These are phyloP conservation scores for Salisapilia sapeloensis DNA, from an alignment of 352 stramenopile genomes.

Conservation along the genomic window DNA sequence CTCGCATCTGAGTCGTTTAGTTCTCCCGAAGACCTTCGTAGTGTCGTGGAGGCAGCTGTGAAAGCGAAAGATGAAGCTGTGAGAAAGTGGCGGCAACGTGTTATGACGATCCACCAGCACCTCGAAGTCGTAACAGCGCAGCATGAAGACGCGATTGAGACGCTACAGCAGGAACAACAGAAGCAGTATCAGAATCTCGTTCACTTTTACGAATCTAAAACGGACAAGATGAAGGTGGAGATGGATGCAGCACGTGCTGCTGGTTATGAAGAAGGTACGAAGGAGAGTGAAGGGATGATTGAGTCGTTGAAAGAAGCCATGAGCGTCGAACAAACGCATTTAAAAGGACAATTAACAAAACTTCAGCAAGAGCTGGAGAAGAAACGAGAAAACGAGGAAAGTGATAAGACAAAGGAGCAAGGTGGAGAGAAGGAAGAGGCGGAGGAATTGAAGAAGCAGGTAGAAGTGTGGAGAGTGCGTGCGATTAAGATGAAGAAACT, in stretches of 20 bases:
- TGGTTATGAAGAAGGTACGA: constrained; percentile 60
- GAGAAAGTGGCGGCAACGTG: constrained; percentile 56
- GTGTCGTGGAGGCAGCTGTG: constrained; percentile 1
- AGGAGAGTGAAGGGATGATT: constrained; percentile 48
- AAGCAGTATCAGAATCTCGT: constrained; percentile 44
- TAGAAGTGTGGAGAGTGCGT: constrained; percentile 61
- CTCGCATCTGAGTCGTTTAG: background rate
- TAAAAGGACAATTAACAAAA: background rate
- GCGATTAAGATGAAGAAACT: constrained; percentile 78
- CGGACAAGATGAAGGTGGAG: constrained; percentile 48
- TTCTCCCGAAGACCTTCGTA: constrained; percentile 6
- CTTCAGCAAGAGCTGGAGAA: constrained; percentile 11
- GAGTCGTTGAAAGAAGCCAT: constrained; percentile 6
- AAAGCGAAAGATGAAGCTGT: constrained; percentile 13
- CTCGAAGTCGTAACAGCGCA: constrained; percentile 17
- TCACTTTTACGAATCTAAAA: constrained; percentile 55
- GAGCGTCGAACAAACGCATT: constrained; percentile 1
- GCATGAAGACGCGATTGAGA: constrained; percentile 26
- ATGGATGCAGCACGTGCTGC: constrained; percentile 48
- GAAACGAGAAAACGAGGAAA: background rate
- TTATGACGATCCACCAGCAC: constrained; percentile 35
- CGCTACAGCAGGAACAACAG: constrained; percentile 25
- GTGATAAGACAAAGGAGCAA: constrained; percentile 5
- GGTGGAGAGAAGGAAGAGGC: background rate
- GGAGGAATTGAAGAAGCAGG: constrained; percentile 25